A percentile compares a stretch with the other conserved stretches of the same genome.
These are phyloP conservation scores for Exophiala calicioides DNA, from an alignment of 2,329 filamentous ascomycete species.

Conservation along the genomic window DNA sequence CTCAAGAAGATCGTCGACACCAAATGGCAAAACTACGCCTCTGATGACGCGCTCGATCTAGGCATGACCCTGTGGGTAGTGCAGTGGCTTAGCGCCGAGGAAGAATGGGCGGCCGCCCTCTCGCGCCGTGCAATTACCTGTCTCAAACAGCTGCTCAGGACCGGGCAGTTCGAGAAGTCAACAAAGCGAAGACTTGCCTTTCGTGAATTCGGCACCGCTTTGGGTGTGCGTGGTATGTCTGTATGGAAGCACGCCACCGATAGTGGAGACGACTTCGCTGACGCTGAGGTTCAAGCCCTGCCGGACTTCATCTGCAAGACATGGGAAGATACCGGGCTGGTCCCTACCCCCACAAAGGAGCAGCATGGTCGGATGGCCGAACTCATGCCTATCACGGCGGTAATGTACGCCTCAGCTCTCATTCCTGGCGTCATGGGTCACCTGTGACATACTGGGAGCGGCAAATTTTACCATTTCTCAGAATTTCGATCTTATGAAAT, in stretches of 20 bases:
- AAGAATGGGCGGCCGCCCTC: slow-evolving; percentile 52
- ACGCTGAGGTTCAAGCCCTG: slow-evolving; percentile 10
- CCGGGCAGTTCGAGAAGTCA: slow-evolving; percentile 39
- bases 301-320: slow-evolving; percentile 16
- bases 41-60: slow-evolving; percentile 56
- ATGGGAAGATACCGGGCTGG: slow-evolving; percentile 23
- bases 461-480: too few relatives aligned
- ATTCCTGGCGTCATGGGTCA: slow-evolving; percentile 48
- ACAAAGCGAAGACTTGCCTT: slow-evolving; percentile 50
- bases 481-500: too few relatives aligned
- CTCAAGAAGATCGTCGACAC: slow-evolving; percentile 53
- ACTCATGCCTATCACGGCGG: slow-evolving; percentile 55
- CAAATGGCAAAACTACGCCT: slow-evolving; percentile 48
- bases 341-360: slow-evolving; percentile 19
- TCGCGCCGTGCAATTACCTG: slow-evolving; percentile 24
- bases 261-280: slow-evolving; percentile 4
- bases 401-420: slow-evolving; percentile 60
- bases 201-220: slow-evolving; percentile 56
- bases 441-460: not conserved
- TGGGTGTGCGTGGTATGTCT: slow-evolving; percentile 49
- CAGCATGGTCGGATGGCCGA: slow-evolving; percentile 47
- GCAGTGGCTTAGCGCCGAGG: slow-evolving; percentile 51
- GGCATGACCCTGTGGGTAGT: slow-evolving; percentile 62
- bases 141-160: slow-evolving; percentile 36
- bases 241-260: not conserved